A percentile compares a stretch with the other conserved stretches of the same genome.
phyloP scores from a whole-genome alignment of 2,329 filamentous ascomycete genomes.

The Aspergillus sp. region DNA sequence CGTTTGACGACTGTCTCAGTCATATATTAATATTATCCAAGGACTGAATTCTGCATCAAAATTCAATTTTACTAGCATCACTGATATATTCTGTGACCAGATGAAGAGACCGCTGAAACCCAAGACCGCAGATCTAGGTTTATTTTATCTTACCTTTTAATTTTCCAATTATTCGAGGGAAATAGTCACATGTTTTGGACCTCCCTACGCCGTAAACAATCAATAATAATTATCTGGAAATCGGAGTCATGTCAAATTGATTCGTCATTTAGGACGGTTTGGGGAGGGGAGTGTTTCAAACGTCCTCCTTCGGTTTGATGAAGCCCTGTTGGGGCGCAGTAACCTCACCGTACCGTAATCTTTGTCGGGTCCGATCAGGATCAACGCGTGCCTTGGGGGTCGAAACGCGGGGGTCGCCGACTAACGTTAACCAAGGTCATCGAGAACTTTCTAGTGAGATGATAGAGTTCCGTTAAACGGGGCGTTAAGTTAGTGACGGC shows the following conservation, averaged over 20 bases:
- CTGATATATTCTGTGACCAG: too few species aligned
- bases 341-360: neutral
- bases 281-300: neutral
- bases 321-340: neutral
- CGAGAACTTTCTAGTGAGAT: slow-evolving; percentile 4
- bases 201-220: too few species aligned
- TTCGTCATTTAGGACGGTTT: neutral
- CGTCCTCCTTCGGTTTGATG: neutral
- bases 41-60: too few species aligned
- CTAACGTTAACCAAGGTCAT: neutral
- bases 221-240: neutral
- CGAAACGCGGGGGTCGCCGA: neutral
- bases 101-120: too few species aligned
- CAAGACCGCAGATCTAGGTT: too few species aligned
- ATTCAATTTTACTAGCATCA: too few species aligned
- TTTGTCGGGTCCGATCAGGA: neutral
- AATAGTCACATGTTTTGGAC: too few species aligned
- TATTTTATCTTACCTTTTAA: too few species aligned
- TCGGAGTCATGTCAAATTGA: neutral
- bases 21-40: too few species aligned
- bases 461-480: neutral
- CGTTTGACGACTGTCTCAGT: too few species aligned
- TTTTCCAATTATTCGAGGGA: too few species aligned
- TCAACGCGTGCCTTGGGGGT: neutral
- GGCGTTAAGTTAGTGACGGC: neutral